phyloP scores from a whole-genome alignment of 495 filamentous ascomycete species.

The Annulohypoxylon bovei region DNA sequence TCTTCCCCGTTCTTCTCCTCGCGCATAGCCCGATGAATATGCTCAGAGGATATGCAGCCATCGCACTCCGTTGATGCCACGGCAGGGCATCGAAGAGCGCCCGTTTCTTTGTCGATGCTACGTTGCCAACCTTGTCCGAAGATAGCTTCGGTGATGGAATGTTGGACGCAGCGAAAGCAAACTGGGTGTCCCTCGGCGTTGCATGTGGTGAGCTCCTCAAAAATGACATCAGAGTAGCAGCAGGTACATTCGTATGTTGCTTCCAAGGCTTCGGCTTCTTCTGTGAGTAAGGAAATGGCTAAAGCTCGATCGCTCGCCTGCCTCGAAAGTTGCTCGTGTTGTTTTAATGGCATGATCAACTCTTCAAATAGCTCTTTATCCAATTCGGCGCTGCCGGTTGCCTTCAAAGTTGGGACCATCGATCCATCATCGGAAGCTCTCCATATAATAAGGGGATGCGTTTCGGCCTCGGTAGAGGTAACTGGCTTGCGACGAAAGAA shows the following conservation, averaged over 20 bases:
- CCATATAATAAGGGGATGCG: constrained; percentile 71
- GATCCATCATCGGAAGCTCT: constrained; percentile 60
- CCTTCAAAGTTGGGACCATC: constrained; percentile 67
- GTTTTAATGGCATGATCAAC: constrained; percentile 71
- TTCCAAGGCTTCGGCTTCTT: constrained; percentile 75
- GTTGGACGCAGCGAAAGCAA: constrained; percentile 84
- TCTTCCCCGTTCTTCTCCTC: constrained; percentile 74
- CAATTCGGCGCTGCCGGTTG: constrained; percentile 80
- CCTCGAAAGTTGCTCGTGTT: constrained; percentile 63
- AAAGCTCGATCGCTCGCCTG: constrained; percentile 69
- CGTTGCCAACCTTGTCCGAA: constrained; percentile 92
- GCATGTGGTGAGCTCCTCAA: constrained; percentile 85
- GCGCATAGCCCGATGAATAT: constrained; percentile 76
- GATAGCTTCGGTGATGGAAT: constrained; percentile 80
- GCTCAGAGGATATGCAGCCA: constrained; percentile 73
- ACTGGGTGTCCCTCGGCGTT: constrained; percentile 77
- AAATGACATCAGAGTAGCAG: constrained; percentile 80
- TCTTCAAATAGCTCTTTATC: constrained; percentile 78
- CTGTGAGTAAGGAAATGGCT: constrained; percentile 75
- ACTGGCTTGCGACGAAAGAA: constrained; percentile 74
- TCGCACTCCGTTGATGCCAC: constrained; percentile 73
- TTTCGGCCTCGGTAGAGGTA: constrained; percentile 62
- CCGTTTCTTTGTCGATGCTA: constrained; percentile 74
- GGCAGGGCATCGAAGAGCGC: constrained; percentile 82
- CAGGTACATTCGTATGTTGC: constrained; percentile 89